Evolutionary conservation across 805 yeast genomes (phyloP), one percentile per base, ranked within the genome.

Genomic region (Saccharomyces paradoxus): DNA sequence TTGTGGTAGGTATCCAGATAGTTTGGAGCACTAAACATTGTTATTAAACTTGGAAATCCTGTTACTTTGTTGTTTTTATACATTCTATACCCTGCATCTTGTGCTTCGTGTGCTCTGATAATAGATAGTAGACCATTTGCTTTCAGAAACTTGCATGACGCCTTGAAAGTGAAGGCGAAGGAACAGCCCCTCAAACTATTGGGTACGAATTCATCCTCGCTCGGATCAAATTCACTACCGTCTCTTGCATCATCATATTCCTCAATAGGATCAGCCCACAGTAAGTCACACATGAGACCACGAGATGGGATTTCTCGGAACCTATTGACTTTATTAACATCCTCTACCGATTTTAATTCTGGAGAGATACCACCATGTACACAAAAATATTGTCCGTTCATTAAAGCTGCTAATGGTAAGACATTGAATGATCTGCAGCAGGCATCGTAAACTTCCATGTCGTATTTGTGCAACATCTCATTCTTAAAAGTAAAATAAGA

Each of bases 301-400:
- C 82, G 79, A 2, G 95, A 84, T 9, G 97, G 97, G 21, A 96
- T 96, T 66, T 89, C 94, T 51, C 84, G 74, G 73, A 89, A 89
- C 56, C 97, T 76, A 70, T 89, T 81, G 41, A 90, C 72, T 29
- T 70, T 72, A 26, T 76, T 74, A 41, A 90, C 69, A 65, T 89
- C 96, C 46, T 81, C 82, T 48, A 89, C 74, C 1, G 84, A 73
- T 52, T 76, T 77, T 58, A 90, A 73, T 50, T 87, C 89, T 9
- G 96, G 96, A 14, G 95, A 86, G 12, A 90, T 74, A 3, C 97
- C 97, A 49, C 96, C 97, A 66, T 90, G 97, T 53, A 89, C 94
- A 69, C 97, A 90, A 68, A 90, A 85, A 62, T 89, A 89, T 70
- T 90, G 96, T 58, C 82, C 82, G 72, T 89, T 89, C 89, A 90